Evolutionary conservation across 1,284 basidiomycete genomes (phyloP).

Genomic region (Puccinia hordei): DNA sequence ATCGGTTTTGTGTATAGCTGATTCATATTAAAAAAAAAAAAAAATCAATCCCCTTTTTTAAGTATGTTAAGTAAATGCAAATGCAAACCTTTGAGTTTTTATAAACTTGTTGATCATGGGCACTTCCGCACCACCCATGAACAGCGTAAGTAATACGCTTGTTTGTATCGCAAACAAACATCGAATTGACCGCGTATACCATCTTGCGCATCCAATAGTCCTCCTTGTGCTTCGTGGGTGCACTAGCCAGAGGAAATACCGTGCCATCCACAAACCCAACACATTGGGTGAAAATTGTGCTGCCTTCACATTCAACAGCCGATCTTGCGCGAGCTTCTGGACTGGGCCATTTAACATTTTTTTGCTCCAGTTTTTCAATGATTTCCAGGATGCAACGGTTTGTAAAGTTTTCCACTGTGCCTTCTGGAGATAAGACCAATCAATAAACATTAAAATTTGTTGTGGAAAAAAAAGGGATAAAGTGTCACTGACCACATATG

Average conservation of each 20-base stretch:
- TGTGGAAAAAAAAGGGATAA: background rate
- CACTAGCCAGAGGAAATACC: too few species aligned
- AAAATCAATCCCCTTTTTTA: background rate
- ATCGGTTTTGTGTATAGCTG: background rate
- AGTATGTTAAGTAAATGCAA: background rate
- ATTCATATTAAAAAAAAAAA: background rate
- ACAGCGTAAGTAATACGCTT: background rate
- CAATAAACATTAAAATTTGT: too few species aligned
- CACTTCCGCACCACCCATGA: slow-evolving; percentile 39
- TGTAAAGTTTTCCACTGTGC: slow-evolving; percentile 5
- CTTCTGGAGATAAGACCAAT: background rate
- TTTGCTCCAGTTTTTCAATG: background rate
- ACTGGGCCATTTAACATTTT: background rate
- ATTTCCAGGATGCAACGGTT: slow-evolving; percentile 9
- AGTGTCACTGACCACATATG: background rate
- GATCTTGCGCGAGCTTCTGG: background rate
- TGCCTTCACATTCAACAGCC: too few species aligned
- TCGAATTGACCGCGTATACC: background rate
- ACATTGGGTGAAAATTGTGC: too few species aligned
- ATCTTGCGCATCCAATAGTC: too few species aligned
- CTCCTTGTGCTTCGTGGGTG: too few species aligned
- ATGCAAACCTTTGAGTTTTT: background rate
- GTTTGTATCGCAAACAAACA: slow-evolving; percentile 17
- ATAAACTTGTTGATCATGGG: slow-evolving; percentile 6
- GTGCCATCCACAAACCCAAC: too few species aligned